Base-by-base conservation (phyloP, 225 moss, liverwort and hornwort species). In the Sphagnum contortum region DNA sequence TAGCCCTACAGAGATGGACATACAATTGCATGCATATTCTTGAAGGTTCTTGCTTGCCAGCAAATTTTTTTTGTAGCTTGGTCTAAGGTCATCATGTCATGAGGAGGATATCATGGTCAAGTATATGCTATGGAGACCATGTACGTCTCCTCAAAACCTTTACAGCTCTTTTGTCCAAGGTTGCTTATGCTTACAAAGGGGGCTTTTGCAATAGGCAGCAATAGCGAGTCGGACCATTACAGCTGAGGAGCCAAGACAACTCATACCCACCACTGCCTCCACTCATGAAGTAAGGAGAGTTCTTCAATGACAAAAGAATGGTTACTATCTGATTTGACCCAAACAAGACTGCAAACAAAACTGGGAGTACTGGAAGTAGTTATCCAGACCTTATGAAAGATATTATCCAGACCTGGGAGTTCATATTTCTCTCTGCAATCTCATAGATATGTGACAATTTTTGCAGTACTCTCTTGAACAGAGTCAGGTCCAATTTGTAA, bases 141-240 rank as follows among this genome's bases (percentile, higher is more conserved):
- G 29, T 29, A 29, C 29, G 1, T 29, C 29, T 29, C 29, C 29
- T 29, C 29, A 29, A 29, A 29, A 29, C 29, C 29, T 29, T 29
- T 29, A 29, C 29, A 29, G 29, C 29, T 29, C 29, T 29, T 29
- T 29, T 29, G 29, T 29, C 29, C 29, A 29, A 29, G 29, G 29
- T 29, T 29, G 29, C 29, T 29, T 29, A 29, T 29, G 29, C 29
- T 29, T 29, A 29, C 29, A 29, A 29, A 29, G 29, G 29, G 29
- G 29, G 29, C 1, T 29, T 29, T 29, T 29, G 29, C 29, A 29
- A 76, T 81, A 85, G 85, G 73, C 78, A 63, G 81, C 81, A 47
- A 81, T 85, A 67, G 85, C 85, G 49, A 81, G 71, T 72, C 81
- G 81, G 70, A 81, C 78, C 61, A 60, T 85, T 50, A 62, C 76